Percentiles rank a stretch among this genome's conserved stretches.
Conservation (phyloP, 345 rosid genomes). For the Citrus cavaleriei region DNA sequence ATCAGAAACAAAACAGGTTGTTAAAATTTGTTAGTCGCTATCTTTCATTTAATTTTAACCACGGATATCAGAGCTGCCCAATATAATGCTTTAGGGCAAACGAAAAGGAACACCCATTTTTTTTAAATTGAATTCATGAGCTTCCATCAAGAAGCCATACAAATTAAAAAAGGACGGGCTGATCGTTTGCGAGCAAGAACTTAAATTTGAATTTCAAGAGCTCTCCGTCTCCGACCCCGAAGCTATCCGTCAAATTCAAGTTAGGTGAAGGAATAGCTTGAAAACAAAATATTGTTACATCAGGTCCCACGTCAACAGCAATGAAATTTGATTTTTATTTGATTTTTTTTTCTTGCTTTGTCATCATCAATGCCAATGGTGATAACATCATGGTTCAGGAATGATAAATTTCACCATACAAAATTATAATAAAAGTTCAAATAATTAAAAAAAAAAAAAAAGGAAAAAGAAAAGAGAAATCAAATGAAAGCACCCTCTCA, state of each 20-base stretch:
- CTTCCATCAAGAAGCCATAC: too few species aligned
- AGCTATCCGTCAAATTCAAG: background rate
- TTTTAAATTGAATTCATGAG: too few species aligned
- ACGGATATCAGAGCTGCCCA: too few species aligned
- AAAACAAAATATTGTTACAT: background rate
- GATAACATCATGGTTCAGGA: background rate
- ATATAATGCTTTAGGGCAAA: too few species aligned
- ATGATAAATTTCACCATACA: constrained; percentile 11
- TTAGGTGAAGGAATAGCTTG: background rate
- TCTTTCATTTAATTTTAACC: too few species aligned
- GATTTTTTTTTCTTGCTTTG: background rate
- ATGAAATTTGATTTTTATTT: background rate
- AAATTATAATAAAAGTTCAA: background rate
- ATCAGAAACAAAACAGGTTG: too few species aligned
- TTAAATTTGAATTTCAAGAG: background rate
- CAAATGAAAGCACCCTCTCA: constrained; percentile 59
- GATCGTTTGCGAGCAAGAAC: background rate
- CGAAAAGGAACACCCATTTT: too few species aligned
- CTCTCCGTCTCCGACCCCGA: background rate
- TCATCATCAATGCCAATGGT: constrained; percentile 12
- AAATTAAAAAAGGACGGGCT: too few species aligned
- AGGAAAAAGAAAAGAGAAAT: too few species aligned
- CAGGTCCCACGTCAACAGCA: constrained; percentile 3
- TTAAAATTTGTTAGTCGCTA: too few species aligned
- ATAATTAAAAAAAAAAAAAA: constrained; percentile 2